Evolutionary conservation across 768 basidiomycete species (phyloP), one percentile per base, ranked within the genome.

Genomic region (Lyophyllum decastes): DNA sequence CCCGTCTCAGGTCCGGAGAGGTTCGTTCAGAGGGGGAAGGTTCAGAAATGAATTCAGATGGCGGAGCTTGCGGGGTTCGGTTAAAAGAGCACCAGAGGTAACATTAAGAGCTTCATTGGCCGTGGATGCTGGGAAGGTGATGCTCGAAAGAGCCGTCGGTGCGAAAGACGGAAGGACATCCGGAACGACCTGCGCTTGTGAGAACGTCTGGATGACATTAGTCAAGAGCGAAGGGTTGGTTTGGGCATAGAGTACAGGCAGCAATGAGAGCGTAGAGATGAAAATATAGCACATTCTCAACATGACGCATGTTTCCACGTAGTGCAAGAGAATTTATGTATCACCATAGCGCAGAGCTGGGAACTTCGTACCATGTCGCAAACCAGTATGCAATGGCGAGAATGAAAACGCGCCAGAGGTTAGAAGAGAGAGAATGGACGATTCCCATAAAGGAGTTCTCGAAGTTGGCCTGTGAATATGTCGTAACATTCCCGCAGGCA

Each of bases 171-270:
- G 66, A 22, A 77, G 60, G 33, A 79, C 67, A 50, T 75, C 71
- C 4, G 73, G 74, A n/a, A 79, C 78, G 38, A 81, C 75, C 48
- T 73, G 66, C 3, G 73, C 72, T 25, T 68, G 56, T n/a, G 64
- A 66, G 65, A 77, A 79, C 21, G 75, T 73, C 24, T 64, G 54
- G 0, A 64, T 66, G 22, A 68, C 63, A 54, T 69, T 61, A 35
- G 46, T 38, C 57, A 61, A 26, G 6, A 59, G 63, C 22, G 59
- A 52, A 30, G 58, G 40, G 43, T 53, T 35, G 19, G 57, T 57
- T 38, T 68, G 63, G 24, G 64, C 65, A 38, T 49, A 49, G 30
- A 60, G 50, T 19, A 47, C 55, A 24, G 61, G 61, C 19, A 62
- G 44, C 35, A 65, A 38, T 41, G 55, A 22, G 5, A 65, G 47